phyloP scores from a whole-genome alignment of 352 stramenopile species.

The Globisporangium cylindrosporum region DNA sequence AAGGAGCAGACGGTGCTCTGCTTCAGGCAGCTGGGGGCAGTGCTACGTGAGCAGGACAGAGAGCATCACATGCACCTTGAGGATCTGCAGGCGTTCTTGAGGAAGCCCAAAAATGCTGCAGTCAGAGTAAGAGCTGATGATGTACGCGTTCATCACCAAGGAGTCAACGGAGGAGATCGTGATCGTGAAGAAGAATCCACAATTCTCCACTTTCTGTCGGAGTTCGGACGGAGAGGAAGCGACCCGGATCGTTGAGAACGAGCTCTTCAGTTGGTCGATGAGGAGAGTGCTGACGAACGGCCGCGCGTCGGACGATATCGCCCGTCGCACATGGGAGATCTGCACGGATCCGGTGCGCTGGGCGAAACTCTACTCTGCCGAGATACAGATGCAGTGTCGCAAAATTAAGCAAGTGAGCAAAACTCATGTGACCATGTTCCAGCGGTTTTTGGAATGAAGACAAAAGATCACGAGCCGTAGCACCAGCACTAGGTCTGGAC shows the following conservation, averaged over 20 bases:
- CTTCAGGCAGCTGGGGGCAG: not conserved
- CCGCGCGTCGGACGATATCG: not conserved
- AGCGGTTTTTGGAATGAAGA: not conserved
- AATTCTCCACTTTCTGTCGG: not conserved
- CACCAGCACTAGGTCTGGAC: not conserved
- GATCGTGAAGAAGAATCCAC: not conserved
- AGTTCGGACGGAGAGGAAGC: not conserved
- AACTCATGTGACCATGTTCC: not conserved
- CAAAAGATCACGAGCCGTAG: not conserved
- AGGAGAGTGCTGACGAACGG: not conserved
- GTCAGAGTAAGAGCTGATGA: not conserved
- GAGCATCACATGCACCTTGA: not conserved
- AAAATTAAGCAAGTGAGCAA: not conserved
- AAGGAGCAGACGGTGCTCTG: not conserved
- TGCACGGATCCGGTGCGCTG: conserved; percentile 4
- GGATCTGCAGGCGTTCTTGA: not conserved
- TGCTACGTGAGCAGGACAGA: not conserved
- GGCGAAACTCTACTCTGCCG: not conserved
- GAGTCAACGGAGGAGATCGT: not conserved
- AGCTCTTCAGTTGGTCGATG: conserved; percentile 12
- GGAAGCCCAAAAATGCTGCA: not conserved
- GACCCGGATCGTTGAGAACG: not conserved
- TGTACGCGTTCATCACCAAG: not conserved
- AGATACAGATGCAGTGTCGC: not conserved
- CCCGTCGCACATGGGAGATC: conserved; percentile 6